Percentiles rank a stretch among this genome's conserved stretches.
phyloP scores from a whole-genome alignment of 257 asterid species.

The Parsonsia alboflavescens region DNA sequence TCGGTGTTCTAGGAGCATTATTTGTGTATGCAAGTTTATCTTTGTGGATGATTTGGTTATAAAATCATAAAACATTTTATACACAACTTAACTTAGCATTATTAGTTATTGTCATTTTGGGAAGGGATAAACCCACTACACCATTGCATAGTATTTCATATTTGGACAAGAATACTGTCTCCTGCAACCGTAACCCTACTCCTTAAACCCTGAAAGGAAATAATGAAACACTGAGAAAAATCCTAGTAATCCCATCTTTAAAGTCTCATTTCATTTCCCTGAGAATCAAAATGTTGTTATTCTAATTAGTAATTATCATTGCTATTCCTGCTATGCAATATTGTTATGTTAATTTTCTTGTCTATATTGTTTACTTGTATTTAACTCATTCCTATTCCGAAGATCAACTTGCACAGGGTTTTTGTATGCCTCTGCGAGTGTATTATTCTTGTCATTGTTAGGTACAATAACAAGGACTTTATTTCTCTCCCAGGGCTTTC shows the following conservation, averaged over 20 bases:
- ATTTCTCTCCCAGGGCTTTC: slow-evolving; percentile 45
- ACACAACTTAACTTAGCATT: background rate
- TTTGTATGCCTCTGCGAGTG: background rate
- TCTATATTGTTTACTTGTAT: background rate
- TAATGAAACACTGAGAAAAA: background rate
- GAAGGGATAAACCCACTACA: background rate
- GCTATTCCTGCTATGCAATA: background rate
- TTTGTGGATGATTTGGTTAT: background rate
- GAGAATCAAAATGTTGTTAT: background rate
- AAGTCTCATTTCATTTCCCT: background rate
- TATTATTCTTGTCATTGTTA: background rate
- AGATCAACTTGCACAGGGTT: background rate
- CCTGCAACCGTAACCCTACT: background rate
- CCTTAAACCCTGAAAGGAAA: background rate
- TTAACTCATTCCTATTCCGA: background rate
- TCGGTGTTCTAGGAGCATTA: background rate
- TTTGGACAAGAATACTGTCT: background rate
- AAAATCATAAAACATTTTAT: no score
- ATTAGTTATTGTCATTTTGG: background rate
- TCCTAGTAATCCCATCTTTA: background rate
- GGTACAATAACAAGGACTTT: background rate
- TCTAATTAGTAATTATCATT: no score
- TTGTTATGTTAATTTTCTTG: background rate
- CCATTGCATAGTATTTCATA: background rate
- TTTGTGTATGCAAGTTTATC: background rate